phyloP scores from a whole-genome alignment of 495 filamentous ascomycete species.

The Amniculicola lignicola region DNA sequence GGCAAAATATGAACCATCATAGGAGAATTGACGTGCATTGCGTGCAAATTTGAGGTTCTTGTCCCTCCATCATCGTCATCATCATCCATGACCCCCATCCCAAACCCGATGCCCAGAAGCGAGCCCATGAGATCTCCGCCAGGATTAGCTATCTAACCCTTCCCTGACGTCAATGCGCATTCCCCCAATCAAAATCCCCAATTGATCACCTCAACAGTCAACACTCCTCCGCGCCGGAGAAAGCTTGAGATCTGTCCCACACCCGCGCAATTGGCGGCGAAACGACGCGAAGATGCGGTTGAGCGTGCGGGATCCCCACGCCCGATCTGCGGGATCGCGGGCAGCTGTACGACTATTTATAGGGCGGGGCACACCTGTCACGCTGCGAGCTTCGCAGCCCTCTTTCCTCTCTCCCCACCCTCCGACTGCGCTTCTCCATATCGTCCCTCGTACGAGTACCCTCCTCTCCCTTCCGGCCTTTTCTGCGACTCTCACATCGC shows the following conservation, averaged over 20 bases:
- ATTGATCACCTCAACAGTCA: conserved; percentile 17
- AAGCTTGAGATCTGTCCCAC: no score
- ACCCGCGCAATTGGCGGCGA: no score
- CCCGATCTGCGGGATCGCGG: no score
- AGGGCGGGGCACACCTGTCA: neutral
- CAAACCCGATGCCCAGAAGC: no score
- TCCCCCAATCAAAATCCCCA: conserved; percentile 15
- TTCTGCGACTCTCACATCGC: no score
- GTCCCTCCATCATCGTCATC: no score
- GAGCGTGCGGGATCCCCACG: conserved; percentile 10
- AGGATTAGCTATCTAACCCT: neutral
- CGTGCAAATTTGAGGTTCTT: no score
- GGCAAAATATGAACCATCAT: conserved; percentile 2
- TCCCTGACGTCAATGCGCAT: conserved; percentile 17
- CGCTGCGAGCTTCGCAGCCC: no score
- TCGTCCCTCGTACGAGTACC: neutral
- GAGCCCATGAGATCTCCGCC: conserved; percentile 10
- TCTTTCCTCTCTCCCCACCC: neutral
- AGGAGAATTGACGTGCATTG: no score
- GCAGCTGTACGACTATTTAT: conserved; percentile 2
- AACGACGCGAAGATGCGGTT: no score
- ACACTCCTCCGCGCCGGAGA: neutral
- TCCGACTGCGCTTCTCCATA: neutral
- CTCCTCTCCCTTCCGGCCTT: neutral
- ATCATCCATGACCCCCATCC: no score